Evolutionary conservation across 805 yeast genomes (phyloP), one percentile per base, ranked within the genome.

Genomic region (Teunomyces funiuensis): DNA sequence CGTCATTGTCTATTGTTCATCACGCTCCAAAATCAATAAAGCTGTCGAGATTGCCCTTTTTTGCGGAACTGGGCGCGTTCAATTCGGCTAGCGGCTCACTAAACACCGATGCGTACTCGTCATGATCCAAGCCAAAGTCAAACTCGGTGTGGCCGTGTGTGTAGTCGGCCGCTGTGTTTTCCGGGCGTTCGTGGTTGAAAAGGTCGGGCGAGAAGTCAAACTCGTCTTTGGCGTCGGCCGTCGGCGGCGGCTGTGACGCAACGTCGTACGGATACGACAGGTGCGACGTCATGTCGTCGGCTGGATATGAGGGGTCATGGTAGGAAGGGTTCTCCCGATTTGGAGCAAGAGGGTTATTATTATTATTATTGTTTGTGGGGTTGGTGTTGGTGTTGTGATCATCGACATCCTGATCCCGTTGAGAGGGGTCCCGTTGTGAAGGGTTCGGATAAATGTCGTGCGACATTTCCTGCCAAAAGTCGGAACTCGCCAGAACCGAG

Each of bases 21-120:
- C n/a, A 36, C 26, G 33, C 27, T 16, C 51, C 51, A 37, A 46
- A 49, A 31, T 49, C 52, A 26, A 57, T 54, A 28, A 54, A 57
- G 28, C 47, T 52, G 28, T 57, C 62, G n/a, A 51, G 56, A 16
- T 52, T 51, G 25, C 45, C 46, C 30, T 40, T 45, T n/a, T 45
- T 44, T 29, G 25, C 9, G 25, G 45, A 33, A 13, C 42, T 37
- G 16, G 37, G 16, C 33, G 29, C 41, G 29, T 33, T 37, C 34
- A 15, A 18, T 27, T 20, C 36, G 29, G 36, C 15, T n/a, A 31
- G 19, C 34, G 36, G 36, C 18, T 31, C 34, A n/a, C 34, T 31
- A 31, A 31, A 31, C 16, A 31, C 34, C 25, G 34, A 31, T 10
- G 34, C 34, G 19, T 31, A 31, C 34, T 31, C 34, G 34, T 31